Evolutionary conservation across 495 filamentous ascomycete species (phyloP), one percentile per base, ranked within the genome.

Genomic region (Xylaria acuta): DNA sequence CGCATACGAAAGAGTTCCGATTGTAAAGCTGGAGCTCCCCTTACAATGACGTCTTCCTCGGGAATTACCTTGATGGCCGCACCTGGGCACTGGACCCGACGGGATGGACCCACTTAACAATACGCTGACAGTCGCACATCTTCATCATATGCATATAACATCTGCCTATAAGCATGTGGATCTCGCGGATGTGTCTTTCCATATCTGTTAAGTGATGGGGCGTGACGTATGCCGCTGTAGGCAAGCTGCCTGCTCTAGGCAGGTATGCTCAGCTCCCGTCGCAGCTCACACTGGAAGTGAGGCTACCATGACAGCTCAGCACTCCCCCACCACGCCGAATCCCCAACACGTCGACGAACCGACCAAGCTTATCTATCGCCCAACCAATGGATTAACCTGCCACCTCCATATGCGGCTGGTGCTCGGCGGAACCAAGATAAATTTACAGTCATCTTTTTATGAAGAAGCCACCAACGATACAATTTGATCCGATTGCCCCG

Each of bases 181-280:
- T 20, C 43, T 45, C 14, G 18, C 18, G 18, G 18, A 1, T 20
- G 16, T 45, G 43, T 1, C 43, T 18, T 45, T 47, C 18, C 18
- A 8, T n/a, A 47, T 20, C 43, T 45, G n/a, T n/a, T n/a, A n/a
- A n/a, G 20, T 49, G 14, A 51, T 4, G 25, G 43, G 34, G 54
- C 67, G 67, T 70, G 67, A 70, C 67, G 67, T 70, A 70, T 38
- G 67, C 56, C 43, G 36, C 36, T 30, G 40, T 68, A 56, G 41
- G 41, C n/a, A 45, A 7, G 43, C 20, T 4, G 16, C 49, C n/a
- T n/a, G n/a, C n/a, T n/a, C n/a, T n/a, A n/a, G n/a, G n/a, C n/a
- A n/a, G n/a, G n/a, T 60, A 20, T 36, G 58, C 32, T 60, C 58
- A 64, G 60, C 60, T 38, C 7, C n/a, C n/a, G n/a, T 62, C 59